phyloP scores from a whole-genome alignment of 495 filamentous ascomycete species.

The Terfezia claveryi region DNA sequence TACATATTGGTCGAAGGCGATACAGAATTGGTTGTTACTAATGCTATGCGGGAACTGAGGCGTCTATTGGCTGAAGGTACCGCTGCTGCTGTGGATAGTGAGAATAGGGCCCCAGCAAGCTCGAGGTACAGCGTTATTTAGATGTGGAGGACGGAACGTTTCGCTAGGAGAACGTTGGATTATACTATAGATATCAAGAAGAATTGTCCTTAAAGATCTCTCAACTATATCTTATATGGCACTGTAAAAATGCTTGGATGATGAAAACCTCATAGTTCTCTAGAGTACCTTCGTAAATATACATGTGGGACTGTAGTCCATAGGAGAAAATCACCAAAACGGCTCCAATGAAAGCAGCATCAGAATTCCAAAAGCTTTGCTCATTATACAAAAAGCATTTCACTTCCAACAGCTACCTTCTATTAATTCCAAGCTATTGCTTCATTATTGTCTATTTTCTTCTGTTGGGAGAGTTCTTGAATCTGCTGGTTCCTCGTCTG shows the following conservation, averaged over 20 bases:
- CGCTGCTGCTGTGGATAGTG: conserved; percentile 65
- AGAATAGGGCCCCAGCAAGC: conserved; percentile 53
- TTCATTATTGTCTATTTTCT: background rate
- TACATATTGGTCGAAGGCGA: conserved; percentile 97
- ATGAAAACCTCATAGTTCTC: too few relatives aligned
- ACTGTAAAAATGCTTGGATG: too few relatives aligned
- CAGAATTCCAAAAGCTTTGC: background rate
- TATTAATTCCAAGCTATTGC: background rate
- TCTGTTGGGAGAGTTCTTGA: background rate
- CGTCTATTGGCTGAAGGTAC: conserved; percentile 80
- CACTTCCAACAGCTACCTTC: too few relatives aligned
- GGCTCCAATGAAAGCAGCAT: background rate
- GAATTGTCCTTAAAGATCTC: too few relatives aligned
- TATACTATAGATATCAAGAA: too few relatives aligned
- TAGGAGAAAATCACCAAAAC: too few relatives aligned
- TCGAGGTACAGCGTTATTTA: conserved; percentile 83
- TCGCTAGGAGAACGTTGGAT: too few relatives aligned
- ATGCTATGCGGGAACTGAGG: conserved; percentile 80
- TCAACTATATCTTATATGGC: too few relatives aligned
- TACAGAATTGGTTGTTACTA: conserved; percentile 75
- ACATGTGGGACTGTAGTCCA: too few relatives aligned
- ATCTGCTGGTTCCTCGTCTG: background rate
- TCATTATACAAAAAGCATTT: too few relatives aligned
- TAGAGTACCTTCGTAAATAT: too few relatives aligned
- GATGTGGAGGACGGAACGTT: background rate